phyloP scores from a whole-genome alignment of 495 filamentous ascomycete genomes.

The Aspergillus funiculosus region DNA sequence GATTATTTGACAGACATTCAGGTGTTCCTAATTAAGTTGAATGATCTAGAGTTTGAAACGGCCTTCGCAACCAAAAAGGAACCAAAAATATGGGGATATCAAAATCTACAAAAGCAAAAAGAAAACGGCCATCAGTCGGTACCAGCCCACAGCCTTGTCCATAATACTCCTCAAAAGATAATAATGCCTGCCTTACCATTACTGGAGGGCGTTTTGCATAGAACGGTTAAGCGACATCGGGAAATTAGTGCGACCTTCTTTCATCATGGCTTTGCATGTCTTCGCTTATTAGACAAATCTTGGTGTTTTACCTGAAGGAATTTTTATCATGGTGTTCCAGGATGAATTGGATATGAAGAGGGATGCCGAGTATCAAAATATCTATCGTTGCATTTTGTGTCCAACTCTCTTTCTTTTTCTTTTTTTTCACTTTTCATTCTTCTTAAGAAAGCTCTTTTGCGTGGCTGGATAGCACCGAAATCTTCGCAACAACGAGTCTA shows the following conservation, averaged over 20 bases:
- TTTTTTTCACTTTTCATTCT: not conserved
- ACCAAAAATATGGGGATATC: too few species aligned
- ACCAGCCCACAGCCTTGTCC: slow-evolving; percentile 12
- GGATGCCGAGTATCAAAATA: not conserved
- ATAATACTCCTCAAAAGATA: slow-evolving; percentile 13
- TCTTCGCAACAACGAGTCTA: not conserved
- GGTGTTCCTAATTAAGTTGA: not conserved
- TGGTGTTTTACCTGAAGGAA: slow-evolving; percentile 6
- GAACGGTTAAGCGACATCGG: slow-evolving; percentile 19
- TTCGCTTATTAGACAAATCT: slow-evolving; percentile 15
- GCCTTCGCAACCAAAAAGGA: slow-evolving; percentile 9
- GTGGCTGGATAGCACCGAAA: not conserved
- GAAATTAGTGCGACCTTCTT: slow-evolving; percentile 6
- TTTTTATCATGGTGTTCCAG: slow-evolving; percentile 2
- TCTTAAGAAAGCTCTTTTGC: not conserved
- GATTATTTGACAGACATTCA: not conserved
- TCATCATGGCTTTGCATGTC: slow-evolving; percentile 13
- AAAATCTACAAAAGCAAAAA: slow-evolving; percentile 20
- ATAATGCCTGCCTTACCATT: slow-evolving; percentile 11
- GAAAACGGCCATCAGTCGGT: slow-evolving; percentile 13
- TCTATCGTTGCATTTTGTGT: not conserved
- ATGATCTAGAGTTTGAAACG: not conserved
- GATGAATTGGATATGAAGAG: not conserved
- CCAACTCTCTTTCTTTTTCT: slow-evolving; percentile 6
- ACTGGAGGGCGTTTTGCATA: slow-evolving; percentile 22